These are phyloP conservation scores for Arthromyces matolae DNA, from an alignment of 768 basidiomycete genomes.

Conservation along the genomic window DNA sequence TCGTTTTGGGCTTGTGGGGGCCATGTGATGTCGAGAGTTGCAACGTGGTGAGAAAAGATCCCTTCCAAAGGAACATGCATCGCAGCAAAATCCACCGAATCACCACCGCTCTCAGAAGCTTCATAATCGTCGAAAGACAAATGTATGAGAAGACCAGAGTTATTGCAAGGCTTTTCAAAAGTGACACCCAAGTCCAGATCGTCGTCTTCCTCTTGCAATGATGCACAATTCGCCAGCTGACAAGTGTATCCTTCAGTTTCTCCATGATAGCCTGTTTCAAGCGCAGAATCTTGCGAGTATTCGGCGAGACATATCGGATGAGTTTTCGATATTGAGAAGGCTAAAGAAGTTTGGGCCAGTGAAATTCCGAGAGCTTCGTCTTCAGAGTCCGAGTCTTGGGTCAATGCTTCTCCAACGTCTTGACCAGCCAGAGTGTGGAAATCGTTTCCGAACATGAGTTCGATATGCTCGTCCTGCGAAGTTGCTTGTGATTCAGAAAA, in stretches of 20 bases:
- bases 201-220: constrained; percentile 2
- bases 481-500: constrained; percentile 4
- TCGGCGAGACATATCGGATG: too few relatives aligned
- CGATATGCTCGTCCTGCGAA: constrained; percentile 3
- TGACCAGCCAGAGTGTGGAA: constrained; percentile 11
- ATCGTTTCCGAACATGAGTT: not conserved
- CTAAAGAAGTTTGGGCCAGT: too few relatives aligned
- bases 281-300: too few relatives aligned
- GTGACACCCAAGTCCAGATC: constrained; percentile 14
- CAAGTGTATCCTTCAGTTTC: too few relatives aligned
- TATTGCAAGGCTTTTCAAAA: constrained; percentile 11
- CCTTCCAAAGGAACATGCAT: constrained; percentile 4
- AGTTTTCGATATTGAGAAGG: too few relatives aligned
- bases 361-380: too few relatives aligned
- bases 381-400: constrained; percentile 10
- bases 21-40: constrained; percentile 18
- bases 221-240: too few relatives aligned
- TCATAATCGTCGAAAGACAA: constrained; percentile 3
- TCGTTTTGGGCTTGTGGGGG: constrained; percentile 7
- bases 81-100: constrained; percentile 13
- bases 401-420: constrained; percentile 6
- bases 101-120: constrained; percentile 14
- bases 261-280: too few relatives aligned
- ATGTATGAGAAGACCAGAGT: constrained; percentile 4
- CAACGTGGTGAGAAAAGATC: constrained; percentile 10